Evolutionary conservation across 306 rosid genomes (phyloP).

Genomic region (Cicer yamashitae): DNA sequence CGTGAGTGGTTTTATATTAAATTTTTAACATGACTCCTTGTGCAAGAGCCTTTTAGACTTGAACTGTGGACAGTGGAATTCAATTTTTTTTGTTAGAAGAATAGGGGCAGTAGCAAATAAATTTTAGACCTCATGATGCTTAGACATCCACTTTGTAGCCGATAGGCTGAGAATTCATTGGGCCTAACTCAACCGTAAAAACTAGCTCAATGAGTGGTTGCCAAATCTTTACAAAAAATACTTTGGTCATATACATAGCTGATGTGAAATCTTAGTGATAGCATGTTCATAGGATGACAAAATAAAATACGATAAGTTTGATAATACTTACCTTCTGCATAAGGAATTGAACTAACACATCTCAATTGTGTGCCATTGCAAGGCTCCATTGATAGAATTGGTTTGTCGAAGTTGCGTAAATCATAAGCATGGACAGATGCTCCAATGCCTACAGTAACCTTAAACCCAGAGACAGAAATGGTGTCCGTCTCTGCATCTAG

Average conservation of each 20-base stretch:
- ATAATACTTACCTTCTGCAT: constrained; percentile 70
- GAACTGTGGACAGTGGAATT: background rate
- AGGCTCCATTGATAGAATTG: constrained; percentile 58
- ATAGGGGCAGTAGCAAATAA: background rate
- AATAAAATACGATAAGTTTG: constrained; percentile 6
- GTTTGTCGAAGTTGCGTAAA: constrained; percentile 65
- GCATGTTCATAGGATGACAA: constrained; percentile 12
- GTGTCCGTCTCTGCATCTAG: constrained; percentile 67
- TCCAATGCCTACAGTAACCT: constrained; percentile 64
- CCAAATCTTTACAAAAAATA: background rate
- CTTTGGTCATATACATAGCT: constrained; percentile 4
- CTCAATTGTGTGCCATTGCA: constrained; percentile 57
- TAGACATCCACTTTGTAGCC: background rate
- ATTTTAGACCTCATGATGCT: background rate
- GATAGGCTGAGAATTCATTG: background rate
- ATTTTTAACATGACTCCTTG: background rate
- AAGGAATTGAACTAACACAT: constrained; percentile 71
- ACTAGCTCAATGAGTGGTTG: background rate
- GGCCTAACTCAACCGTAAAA: background rate
- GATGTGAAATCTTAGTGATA: background rate
- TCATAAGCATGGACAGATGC: constrained; percentile 64
- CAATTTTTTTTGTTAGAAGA: background rate
- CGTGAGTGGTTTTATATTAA: background rate
- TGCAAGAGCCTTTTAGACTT: background rate
- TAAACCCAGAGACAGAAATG: constrained; percentile 69